phyloP scores from a whole-genome alignment of 805 yeast genomes.

The Brettanomyces naardenensis region DNA sequence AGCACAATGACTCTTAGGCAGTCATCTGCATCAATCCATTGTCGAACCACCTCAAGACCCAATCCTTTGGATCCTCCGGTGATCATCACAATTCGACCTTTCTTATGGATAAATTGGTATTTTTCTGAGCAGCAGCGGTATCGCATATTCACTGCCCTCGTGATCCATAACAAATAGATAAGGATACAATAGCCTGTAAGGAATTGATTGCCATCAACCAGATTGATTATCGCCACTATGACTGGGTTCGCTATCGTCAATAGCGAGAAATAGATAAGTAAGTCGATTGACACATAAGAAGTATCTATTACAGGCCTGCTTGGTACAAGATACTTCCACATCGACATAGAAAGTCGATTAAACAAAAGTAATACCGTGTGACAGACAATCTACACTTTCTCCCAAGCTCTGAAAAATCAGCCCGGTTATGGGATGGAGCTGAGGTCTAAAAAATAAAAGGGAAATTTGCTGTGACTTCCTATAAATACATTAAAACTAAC shows the following conservation, averaged over 20 bases:
- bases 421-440: no score
- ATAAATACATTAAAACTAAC: no score
- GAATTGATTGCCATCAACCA: not conserved
- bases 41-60: constrained; percentile 34
- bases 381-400: no score
- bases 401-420: no score
- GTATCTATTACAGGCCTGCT: not conserved
- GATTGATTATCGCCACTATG: not conserved
- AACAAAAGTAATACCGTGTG: no score
- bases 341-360: no score
- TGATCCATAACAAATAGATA: constrained; percentile 15
- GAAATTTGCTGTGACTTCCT: no score
- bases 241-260: constrained; percentile 10
- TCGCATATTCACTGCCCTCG: constrained; percentile 11
- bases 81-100: not conserved
- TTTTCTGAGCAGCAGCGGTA: not conserved
- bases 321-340: not conserved
- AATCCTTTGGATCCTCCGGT: constrained; percentile 48
- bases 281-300: constrained; percentile 6
- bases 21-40: constrained; percentile 1
- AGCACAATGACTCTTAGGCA: constrained; percentile 23
- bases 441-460: no score
- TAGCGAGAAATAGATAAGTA: constrained; percentile 5
- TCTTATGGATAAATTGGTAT: not conserved
- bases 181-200: not conserved